Percentiles rank a stretch among this genome's conserved stretches.
phyloP scores from a whole-genome alignment of 352 stramenopile species.

The Saprolegnia diclina region DNA sequence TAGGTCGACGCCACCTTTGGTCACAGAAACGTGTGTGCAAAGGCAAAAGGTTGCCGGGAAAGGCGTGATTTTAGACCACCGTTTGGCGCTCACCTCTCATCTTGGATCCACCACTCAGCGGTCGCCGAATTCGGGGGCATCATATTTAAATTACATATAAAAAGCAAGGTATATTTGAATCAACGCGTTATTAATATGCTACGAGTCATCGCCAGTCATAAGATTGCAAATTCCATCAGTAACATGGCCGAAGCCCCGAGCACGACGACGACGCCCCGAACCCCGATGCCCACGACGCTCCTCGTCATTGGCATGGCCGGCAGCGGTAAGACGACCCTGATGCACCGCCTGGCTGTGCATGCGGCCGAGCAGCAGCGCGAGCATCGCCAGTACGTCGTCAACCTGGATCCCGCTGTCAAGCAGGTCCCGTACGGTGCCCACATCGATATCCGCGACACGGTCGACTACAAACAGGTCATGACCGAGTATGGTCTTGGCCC shows the following conservation, averaged over 20 bases:
- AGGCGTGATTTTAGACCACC: neutral
- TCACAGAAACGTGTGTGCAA: too few species aligned
- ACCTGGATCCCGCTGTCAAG: constrained; percentile 97
- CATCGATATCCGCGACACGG: constrained; percentile 99
- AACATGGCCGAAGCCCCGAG: neutral
- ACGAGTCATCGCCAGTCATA: neutral
- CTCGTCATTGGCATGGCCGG: constrained; percentile 96
- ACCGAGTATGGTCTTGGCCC: constrained; percentile 95
- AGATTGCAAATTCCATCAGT: neutral
- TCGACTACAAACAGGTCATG: constrained; percentile 99
- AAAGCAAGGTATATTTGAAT: neutral
- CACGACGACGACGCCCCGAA: neutral
- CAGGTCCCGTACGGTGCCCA: constrained; percentile 94
- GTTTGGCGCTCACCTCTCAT: neutral
- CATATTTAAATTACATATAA: neutral
- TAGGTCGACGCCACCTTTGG: too few species aligned
- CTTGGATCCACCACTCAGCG: neutral
- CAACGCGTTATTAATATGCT: neutral
- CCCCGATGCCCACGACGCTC: constrained; percentile 61
- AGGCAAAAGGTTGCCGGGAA: too few species aligned
- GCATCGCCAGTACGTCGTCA: constrained; percentile 92
- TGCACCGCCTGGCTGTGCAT: constrained; percentile 80
- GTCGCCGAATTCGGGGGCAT: neutral
- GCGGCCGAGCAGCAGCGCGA: constrained; percentile 48
- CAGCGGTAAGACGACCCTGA: constrained; percentile 94